Percentiles rank a stretch among this genome's conserved stretches.
phyloP scores from a whole-genome alignment of 1,284 basidiomycete genomes.

The Boletus semigastroideus region DNA sequence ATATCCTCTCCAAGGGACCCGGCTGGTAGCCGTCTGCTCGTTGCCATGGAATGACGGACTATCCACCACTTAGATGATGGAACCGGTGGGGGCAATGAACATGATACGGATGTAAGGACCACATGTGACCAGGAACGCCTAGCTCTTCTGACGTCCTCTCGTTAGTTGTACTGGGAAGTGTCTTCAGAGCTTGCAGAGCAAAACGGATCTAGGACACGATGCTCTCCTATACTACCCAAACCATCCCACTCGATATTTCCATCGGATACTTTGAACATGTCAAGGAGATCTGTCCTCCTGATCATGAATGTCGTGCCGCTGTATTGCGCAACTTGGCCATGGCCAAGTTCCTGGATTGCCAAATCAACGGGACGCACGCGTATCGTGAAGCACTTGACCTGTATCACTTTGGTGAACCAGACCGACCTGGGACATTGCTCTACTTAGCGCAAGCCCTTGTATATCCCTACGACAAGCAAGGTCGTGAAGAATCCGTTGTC shows the following conservation, averaged over 20 bases:
- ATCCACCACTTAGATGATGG: too few relatives aligned
- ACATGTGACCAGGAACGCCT: too few relatives aligned
- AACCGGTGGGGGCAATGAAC: background rate
- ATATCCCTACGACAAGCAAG: background rate
- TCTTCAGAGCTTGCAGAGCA: background rate
- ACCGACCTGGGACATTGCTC: slow-evolving; percentile 1
- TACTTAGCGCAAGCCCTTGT: slow-evolving; percentile 2
- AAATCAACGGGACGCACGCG: background rate
- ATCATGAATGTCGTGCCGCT: background rate
- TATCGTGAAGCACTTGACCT: slow-evolving; percentile 5
- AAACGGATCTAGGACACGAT: slow-evolving; percentile 4
- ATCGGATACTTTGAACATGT: slow-evolving; percentile 5
- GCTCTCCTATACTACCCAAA: slow-evolving; percentile 4
- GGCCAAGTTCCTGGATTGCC: background rate
- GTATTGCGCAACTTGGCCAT: slow-evolving; percentile 15
- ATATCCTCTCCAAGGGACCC: background rate
- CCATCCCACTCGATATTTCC: slow-evolving; percentile 1
- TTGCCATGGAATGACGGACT: background rate
- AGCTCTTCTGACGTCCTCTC: background rate
- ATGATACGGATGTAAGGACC: background rate
- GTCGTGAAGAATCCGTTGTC: background rate
- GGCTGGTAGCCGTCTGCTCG: background rate
- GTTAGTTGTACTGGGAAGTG: background rate
- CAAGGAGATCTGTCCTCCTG: background rate
- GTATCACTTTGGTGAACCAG: background rate